phyloP scores from a whole-genome alignment of 2,329 filamentous ascomycete species.

The Fusarium xyrophilum region DNA sequence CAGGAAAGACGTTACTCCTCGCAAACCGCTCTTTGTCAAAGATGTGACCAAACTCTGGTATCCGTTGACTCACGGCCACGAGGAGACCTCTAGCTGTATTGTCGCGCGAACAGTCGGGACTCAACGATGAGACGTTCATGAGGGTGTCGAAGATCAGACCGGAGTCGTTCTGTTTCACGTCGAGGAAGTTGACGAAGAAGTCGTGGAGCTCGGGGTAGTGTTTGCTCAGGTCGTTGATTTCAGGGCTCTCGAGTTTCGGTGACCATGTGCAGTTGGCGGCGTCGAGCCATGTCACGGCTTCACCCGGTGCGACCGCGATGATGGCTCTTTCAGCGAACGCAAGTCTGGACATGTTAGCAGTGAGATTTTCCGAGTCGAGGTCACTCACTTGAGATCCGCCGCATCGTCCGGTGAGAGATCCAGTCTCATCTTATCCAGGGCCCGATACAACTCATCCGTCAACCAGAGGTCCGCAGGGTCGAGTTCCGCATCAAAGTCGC shows the following conservation, averaged over 20 bases:
- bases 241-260: slow-evolving; percentile 26
- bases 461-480: slow-evolving; percentile 32
- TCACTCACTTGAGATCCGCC: slow-evolving; percentile 27
- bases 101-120: slow-evolving; percentile 21
- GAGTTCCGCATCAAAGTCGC: slow-evolving; percentile 27
- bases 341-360: background rate
- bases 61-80: slow-evolving; percentile 22
- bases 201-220: slow-evolving; percentile 32
- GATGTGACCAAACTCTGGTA: slow-evolving; percentile 28
- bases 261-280: slow-evolving; percentile 30
- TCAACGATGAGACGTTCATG: slow-evolving; percentile 22
- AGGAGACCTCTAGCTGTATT: slow-evolving; percentile 27
- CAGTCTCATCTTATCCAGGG: slow-evolving; percentile 29
- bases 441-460: slow-evolving; percentile 27
- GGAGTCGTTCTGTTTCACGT: slow-evolving; percentile 24
- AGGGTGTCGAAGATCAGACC: slow-evolving; percentile 31
- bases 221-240: slow-evolving; percentile 31
- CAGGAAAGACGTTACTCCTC: slow-evolving; percentile 26
- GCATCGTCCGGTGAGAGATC: slow-evolving; percentile 22
- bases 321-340: slow-evolving; percentile 14
- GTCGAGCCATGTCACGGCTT: slow-evolving; percentile 26
- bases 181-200: slow-evolving; percentile 35
- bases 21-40: slow-evolving; percentile 29
- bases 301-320: slow-evolving; percentile 26
- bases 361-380: accelerated